These are phyloP conservation scores for Euphrasia confusa DNA, from an alignment of 257 asterid species.

Conservation along the genomic window DNA sequence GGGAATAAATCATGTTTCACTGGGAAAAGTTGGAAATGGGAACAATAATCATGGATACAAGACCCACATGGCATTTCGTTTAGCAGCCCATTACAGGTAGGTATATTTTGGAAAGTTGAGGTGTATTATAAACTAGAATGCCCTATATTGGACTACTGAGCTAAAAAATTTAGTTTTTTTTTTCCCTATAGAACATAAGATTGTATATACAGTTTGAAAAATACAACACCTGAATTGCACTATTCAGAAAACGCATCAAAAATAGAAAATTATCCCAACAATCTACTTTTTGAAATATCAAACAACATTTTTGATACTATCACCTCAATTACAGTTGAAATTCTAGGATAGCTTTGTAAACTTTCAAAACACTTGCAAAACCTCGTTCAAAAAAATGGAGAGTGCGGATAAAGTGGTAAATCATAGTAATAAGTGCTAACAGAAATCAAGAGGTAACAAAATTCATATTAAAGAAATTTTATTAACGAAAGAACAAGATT, in stretches of 20 bases:
- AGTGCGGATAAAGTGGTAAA: background rate
- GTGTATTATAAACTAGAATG: background rate
- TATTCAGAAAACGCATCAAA: background rate
- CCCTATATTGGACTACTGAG: background rate
- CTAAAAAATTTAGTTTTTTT: background rate
- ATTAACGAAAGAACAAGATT: background rate
- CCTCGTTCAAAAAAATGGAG: background rate
- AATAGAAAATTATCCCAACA: conserved; percentile 10
- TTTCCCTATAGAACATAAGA: background rate
- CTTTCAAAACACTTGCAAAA: conserved; percentile 2
- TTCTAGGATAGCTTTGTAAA: conserved; percentile 3
- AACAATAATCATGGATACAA: conserved; percentile 19
- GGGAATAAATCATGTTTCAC: conserved; percentile 16
- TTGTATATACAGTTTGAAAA: conserved; percentile 15
- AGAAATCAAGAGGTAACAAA: background rate
- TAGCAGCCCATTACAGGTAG: conserved; percentile 7
- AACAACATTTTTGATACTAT: background rate
- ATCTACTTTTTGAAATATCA: background rate
- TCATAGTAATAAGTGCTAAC: conserved; percentile 7
- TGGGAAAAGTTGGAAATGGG: conserved; percentile 12
- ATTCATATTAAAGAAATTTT: background rate
- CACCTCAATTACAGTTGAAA: conserved; percentile 13
- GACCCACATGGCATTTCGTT: background rate
- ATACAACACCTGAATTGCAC: conserved; percentile 19
- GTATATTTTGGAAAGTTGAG: conserved; percentile 12